phyloP scores from a whole-genome alignment of 805 yeast genomes.

The Lachancea sp. region DNA sequence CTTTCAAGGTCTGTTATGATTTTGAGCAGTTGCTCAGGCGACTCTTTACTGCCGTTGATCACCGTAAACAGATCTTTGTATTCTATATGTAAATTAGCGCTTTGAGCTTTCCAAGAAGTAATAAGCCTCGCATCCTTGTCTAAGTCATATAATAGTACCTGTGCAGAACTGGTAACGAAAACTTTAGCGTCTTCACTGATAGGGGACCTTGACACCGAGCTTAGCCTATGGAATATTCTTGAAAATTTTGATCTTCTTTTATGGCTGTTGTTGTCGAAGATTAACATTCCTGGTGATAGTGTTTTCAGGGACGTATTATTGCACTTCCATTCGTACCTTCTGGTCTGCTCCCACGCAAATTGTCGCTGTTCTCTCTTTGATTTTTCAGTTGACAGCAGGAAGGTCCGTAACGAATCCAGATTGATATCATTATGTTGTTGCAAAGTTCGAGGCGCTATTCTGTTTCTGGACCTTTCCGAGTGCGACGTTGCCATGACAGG shows the following conservation, averaged over 20 bases:
- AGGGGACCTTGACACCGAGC: not conserved
- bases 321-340: conserved; percentile 23
- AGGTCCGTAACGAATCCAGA: conserved; percentile 16
- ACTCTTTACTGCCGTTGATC: conserved; percentile 18
- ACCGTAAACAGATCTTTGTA: conserved; percentile 25
- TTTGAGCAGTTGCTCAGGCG: conserved; percentile 24
- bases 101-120: conserved; percentile 11
- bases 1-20: conserved; percentile 18
- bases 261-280: conserved; percentile 12
- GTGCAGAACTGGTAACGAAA: not conserved
- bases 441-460: too few species aligned
- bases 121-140: conserved; percentile 7
- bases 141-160: conserved; percentile 15
- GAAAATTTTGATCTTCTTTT: not conserved
- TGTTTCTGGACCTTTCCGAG: too few species aligned
- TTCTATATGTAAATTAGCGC: conserved; percentile 17
- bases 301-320: conserved; percentile 5
- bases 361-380: conserved; percentile 18
- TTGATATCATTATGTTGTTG: conserved; percentile 10
- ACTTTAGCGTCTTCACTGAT: not conserved
- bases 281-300: conserved; percentile 16
- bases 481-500: not conserved
- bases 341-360: conserved; percentile 17
- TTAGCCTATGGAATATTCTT: not conserved
- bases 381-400: conserved; percentile 18